These are phyloP conservation scores for Rhizophagus prolifer DNA, from an alignment of 192 early-diverging fungal species.

Conservation along the genomic window DNA sequence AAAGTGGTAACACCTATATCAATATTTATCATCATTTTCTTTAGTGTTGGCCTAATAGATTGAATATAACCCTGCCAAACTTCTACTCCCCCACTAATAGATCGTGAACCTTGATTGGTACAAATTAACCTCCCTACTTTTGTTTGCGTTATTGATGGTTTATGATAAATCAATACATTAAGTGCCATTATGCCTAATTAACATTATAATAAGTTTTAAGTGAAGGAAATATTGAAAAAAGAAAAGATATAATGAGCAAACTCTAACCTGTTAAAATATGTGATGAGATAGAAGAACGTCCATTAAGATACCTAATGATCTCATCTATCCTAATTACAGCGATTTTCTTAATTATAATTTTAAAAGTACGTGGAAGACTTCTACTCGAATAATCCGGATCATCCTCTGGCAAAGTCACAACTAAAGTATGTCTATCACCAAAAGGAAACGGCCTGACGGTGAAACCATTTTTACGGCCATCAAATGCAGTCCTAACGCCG, in stretches of 20 bases:
- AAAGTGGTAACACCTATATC: constrained; percentile 71
- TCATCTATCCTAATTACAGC: constrained; percentile 66
- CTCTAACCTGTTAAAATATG: constrained; percentile 28
- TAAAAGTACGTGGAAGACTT: constrained; percentile 55
- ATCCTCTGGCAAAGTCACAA: constrained; percentile 49
- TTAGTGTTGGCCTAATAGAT: constrained; percentile 61
- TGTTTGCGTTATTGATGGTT: constrained; percentile 68
- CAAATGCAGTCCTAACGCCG: constrained; percentile 31
- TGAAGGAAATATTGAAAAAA: not conserved
- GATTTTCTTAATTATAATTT: constrained; percentile 64
- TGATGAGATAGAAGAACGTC: constrained; percentile 25
- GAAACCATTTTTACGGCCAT: constrained; percentile 75
- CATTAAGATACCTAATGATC: constrained; percentile 50
- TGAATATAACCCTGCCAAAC: constrained; percentile 94
- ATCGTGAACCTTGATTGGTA: constrained; percentile 58
- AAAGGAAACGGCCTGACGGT: constrained; percentile 55
- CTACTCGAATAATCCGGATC: constrained; percentile 33
- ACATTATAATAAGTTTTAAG: not conserved
- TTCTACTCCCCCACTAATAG: constrained; percentile 72
- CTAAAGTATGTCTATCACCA: constrained; percentile 56
- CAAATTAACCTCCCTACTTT: constrained; percentile 90
- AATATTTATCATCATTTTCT: constrained; percentile 66
- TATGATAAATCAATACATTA: constrained; percentile 82
- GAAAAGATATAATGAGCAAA: not conserved
- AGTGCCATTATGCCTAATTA: constrained; percentile 58